Base-by-base conservation (phyloP, 129 eudicot genomes). In the Artemisia argyi region DNA sequence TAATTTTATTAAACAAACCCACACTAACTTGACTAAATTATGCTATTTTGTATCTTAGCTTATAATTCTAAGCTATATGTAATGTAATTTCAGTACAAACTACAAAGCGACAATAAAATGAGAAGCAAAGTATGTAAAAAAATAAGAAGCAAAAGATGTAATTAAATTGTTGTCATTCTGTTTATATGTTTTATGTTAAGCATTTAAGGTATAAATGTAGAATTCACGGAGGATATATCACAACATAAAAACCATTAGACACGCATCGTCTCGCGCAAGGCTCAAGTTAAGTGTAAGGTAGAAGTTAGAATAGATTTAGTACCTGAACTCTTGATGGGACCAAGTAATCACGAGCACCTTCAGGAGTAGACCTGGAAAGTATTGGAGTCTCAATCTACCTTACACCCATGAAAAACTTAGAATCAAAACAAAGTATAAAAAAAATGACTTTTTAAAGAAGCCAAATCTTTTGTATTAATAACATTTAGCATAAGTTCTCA, bases 301-400 rank as follows among this genome's bases (percentile, higher is more conserved):
- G 11, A 57, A 7, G n/a, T 22, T 26, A 20, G 16, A n/a, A 17
- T 0, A 46, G 46, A 42, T 47, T 47, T 64, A 11, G 28, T 85
- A 94, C 99, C 99, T 94, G 99, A 73, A 94, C 87, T 88, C 99
- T 94, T 56, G 99, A 94, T 20, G 99, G 99, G 68, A 94, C 99
- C 74, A 94, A 69, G 86, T 90, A 94, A 85, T 94, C 99, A 22
- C 99, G 88, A 68, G 99, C 99, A 75, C 99, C 99, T 82, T 94
- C 99, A 20, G 99, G 99, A 79, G 99, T 94, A 17, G 99, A 94
- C 81, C 91, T 88, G 81, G 95, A 90, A 59, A 94, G 97, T 77
- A 94, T 86, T 85, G 99, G 99, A 60, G 99, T 94, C 96, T 94
- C 99, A 75, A 94, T 94, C 99, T 94, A 86, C 99, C 97, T 91